Conservation (phyloP, 2,329 filamentous ascomycete species). For the Penicillium capsulatum region DNA sequence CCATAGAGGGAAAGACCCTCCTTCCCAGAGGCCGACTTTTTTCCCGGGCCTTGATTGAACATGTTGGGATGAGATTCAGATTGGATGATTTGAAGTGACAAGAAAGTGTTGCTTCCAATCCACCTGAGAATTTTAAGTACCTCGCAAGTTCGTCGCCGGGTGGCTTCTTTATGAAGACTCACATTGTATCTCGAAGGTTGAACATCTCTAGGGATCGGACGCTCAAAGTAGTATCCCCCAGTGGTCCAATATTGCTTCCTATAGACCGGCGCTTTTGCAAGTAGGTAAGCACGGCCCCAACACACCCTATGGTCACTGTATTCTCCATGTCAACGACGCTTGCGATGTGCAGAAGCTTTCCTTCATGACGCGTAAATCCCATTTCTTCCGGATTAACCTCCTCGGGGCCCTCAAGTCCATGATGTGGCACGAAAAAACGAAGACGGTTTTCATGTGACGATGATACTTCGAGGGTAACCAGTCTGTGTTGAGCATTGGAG, state of each 20-base stretch:
- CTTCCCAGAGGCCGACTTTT: conserved; percentile 61
- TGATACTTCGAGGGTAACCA: conserved; percentile 56
- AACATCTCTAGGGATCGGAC: conserved; percentile 70
- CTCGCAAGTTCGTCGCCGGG: too few species aligned
- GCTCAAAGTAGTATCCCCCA: conserved; percentile 54
- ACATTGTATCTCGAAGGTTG: conserved; percentile 61
- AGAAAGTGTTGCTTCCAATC: conserved; percentile 72
- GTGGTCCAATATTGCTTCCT: conserved; percentile 59
- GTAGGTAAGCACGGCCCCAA: conserved; percentile 78
- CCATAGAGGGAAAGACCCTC: conserved; percentile 82
- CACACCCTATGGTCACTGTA: conserved; percentile 71
- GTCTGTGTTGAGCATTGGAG: conserved; percentile 61
- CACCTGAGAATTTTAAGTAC: conserved; percentile 62
- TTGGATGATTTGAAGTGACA: conserved; percentile 79
- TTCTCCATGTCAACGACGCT: conserved; percentile 72
- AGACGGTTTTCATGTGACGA: conserved; percentile 47
- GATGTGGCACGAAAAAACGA: conserved; percentile 60
- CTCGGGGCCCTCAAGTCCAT: conserved; percentile 46
- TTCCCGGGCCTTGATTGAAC: conserved; percentile 67
- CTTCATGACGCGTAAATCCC: conserved; percentile 54
- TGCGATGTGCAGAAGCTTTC: conserved; percentile 64
- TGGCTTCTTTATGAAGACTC: too few species aligned
- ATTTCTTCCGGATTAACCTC: conserved; percentile 38
- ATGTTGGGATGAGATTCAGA: conserved; percentile 78
- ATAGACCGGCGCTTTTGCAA: conserved; percentile 64